A percentile compares a stretch with the other conserved stretches of the same genome.
Evolutionary conservation across 768 basidiomycete species (phyloP).

Genomic region (Mycena crocata): DNA sequence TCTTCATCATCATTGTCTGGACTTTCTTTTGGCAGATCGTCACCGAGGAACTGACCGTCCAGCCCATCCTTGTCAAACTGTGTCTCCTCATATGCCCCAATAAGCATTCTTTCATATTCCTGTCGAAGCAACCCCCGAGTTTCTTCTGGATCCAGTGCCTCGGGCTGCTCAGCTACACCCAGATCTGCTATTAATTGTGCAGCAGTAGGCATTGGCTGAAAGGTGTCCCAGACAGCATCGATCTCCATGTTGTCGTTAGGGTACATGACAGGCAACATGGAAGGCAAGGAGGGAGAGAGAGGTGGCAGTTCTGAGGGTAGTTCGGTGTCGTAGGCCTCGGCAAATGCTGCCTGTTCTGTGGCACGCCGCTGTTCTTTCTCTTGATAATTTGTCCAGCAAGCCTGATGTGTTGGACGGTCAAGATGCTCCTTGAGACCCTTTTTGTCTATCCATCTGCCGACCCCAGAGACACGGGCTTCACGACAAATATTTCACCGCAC

Average conservation of each 20-base stretch:
- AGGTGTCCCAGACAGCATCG: neutral
- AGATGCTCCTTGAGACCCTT: conserved; percentile 1
- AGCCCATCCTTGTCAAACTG: too few relatives aligned
- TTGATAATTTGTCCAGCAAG: neutral
- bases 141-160: too few relatives aligned
- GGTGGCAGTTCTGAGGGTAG: neutral
- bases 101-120: too few relatives aligned
- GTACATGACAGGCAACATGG: neutral
- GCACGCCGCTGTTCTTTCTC: neutral
- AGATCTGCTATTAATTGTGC: neutral
- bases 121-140: too few relatives aligned
- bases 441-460: neutral
- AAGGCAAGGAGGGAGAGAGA: neutral
- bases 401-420: neutral
- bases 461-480: neutral
- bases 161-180: too few relatives aligned
- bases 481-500: conserved; percentile 9
- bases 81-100: too few relatives aligned
- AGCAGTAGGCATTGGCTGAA: neutral
- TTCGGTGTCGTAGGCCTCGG: neutral
- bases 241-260: neutral
- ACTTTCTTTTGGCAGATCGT: too few relatives aligned
- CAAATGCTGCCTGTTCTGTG: neutral
- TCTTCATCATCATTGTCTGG: too few relatives aligned
- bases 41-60: too few relatives aligned